phyloP scores from a whole-genome alignment of 306 rosid genomes.

The Psophocarpus tetragonolobus region DNA sequence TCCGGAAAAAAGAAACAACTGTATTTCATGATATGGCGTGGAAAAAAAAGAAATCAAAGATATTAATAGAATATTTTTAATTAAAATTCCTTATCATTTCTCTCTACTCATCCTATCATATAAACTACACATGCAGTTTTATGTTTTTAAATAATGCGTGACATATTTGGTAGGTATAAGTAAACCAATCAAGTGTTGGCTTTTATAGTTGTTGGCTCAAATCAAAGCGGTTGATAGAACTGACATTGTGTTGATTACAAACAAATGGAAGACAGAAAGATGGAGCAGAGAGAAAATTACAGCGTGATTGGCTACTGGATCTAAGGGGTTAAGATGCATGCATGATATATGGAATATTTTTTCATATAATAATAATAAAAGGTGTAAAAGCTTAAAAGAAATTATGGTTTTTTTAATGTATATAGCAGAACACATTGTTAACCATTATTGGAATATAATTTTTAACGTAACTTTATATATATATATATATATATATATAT shows the following conservation, averaged over 20 bases:
- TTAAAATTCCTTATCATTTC: too few relatives aligned
- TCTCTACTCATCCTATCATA: too few relatives aligned
- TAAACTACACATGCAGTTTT: too few relatives aligned
- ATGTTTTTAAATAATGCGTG: not conserved
- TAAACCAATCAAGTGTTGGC: not conserved
- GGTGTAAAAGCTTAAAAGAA: not conserved
- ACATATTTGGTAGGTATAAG: not conserved
- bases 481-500: too few relatives aligned
- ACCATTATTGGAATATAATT: too few relatives aligned
- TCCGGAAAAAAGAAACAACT: too few relatives aligned
- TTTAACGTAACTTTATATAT: too few relatives aligned
- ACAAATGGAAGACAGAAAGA: conserved; percentile 16
- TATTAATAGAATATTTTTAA: too few relatives aligned
- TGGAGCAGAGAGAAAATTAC: not conserved
- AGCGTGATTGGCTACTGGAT: conserved; percentile 32
- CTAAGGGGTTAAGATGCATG: not conserved
- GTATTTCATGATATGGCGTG: too few relatives aligned
- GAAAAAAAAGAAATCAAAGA: too few relatives aligned
- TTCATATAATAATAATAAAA: not conserved
- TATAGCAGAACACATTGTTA: too few relatives aligned
- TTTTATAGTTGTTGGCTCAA: not conserved
- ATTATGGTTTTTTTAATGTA: too few relatives aligned
- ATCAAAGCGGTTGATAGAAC: not conserved
- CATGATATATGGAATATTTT: not conserved
- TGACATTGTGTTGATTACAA: not conserved